Base-by-base conservation (phyloP, 2,329 filamentous ascomycete species). In the Tolypocladium capitatum region DNA sequence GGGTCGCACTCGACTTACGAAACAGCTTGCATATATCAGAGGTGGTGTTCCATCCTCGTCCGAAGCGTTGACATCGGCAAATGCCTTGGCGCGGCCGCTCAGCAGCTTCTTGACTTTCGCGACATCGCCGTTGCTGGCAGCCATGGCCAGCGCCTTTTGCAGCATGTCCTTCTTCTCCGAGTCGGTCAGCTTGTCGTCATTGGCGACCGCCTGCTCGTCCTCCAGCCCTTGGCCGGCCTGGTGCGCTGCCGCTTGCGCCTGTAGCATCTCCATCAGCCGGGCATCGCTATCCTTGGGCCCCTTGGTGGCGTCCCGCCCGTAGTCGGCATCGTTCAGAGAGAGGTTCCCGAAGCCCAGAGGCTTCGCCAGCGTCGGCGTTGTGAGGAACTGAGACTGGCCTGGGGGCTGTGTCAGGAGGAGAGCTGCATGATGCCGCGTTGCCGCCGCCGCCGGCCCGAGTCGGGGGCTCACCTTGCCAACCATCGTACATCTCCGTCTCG, bases 401-500 rank as follows among this genome's bases (percentile, higher is more conserved):
- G 62, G 46, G 51, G 45, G 47, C 21, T 45, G 38, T 43, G 57
- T 63, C 49, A 64, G 58, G 56, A 34, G 48, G 35, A 20, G 24
- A 24, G 18, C 3, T 41, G 16, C 18, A 40, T 28, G 52, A 51
- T 53, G 54, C 47, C 24, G 31, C 35, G 21, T 30, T 35, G n/a
- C 24, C 32, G 31, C 32, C 44, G 32, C 40, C 24, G 46, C 31
- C 30, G 28, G 45, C 36, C 32, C 36, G 42, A 24, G 8, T 38
- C 42, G 28, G 51, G 47, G 50, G 49, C 71, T 52, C 55, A 74
- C 91, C 91, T 82, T 97, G 89, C 92, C 92, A 98, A 56, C 88
- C 92, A 76, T 98, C 92, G 65, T 97, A 98, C 71, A 96, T 88
- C 72, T 97, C 92, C 36, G 90, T 95, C 72, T 97, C 92, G 35